phyloP scores from a whole-genome alignment of 306 rosid species.

The Sechiopsis laciniata region DNA sequence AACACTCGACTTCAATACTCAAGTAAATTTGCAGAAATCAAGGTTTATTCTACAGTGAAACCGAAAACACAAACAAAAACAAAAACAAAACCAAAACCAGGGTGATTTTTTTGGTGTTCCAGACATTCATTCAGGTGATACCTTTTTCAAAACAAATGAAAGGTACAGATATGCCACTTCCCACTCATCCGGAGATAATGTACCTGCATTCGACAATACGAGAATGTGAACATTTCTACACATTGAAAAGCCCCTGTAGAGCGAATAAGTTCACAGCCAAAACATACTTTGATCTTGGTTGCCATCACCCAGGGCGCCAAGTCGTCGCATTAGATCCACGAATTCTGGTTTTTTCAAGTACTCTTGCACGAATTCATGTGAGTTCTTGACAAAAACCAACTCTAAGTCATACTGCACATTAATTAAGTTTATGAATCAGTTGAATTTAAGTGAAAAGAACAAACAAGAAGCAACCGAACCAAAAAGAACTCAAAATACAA shows the following conservation, averaged over 20 bases:
- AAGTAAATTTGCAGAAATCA: neutral
- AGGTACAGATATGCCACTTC: slow-evolving; percentile 61
- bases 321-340: slow-evolving; percentile 84
- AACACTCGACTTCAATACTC: neutral
- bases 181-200: slow-evolving; percentile 63
- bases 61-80: neutral
- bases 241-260: neutral
- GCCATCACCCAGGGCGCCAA: slow-evolving; percentile 96
- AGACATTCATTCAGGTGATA: neutral
- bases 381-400: slow-evolving; percentile 75
- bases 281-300: slow-evolving; percentile 75
- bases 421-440: neutral
- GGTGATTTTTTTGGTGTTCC: no score
- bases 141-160: slow-evolving; percentile 57
- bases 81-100: neutral
- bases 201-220: slow-evolving; percentile 33
- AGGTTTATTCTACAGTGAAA: neutral
- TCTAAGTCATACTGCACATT: slow-evolving; percentile 72
- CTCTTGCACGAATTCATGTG: slow-evolving; percentile 73
- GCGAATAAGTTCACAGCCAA: neutral
- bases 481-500: neutral
- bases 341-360: slow-evolving; percentile 70
- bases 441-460: neutral
- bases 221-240: neutral
- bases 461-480: neutral